phyloP scores from a whole-genome alignment of 2,329 filamentous ascomycete species.

The Colletotrichum australisinense region DNA sequence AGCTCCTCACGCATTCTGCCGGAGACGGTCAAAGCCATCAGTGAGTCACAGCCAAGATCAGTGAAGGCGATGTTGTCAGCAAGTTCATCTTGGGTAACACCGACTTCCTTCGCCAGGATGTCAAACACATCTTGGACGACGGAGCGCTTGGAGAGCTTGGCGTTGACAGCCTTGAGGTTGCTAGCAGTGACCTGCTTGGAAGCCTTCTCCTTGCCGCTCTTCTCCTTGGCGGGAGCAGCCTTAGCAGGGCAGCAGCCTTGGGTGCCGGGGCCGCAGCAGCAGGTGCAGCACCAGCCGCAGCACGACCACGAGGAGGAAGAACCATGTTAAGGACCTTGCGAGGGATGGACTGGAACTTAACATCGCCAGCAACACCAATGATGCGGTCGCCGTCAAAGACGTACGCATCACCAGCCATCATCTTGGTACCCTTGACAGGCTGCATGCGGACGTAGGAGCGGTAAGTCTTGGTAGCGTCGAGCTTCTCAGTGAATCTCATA shows the following conservation, averaged over 20 bases:
- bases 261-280: conserved; percentile 46
- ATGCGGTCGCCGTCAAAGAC: conserved; percentile 64
- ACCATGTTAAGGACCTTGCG: conserved; percentile 75
- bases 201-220: conserved; percentile 53
- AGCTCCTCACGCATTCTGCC: conserved; percentile 69
- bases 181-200: conserved; percentile 55
- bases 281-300: conserved; percentile 49
- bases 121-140: conserved; percentile 59
- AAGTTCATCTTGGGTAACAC: conserved; percentile 65
- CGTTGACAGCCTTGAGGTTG: conserved; percentile 61
- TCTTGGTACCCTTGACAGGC: conserved; percentile 60
- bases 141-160: conserved; percentile 57
- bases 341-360: conserved; percentile 76
- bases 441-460: conserved; percentile 70
- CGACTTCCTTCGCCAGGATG: conserved; percentile 68
- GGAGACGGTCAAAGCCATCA: conserved; percentile 69
- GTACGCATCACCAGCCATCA: conserved; percentile 65
- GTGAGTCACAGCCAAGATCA: conserved; percentile 70
- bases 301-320: conserved; percentile 69
- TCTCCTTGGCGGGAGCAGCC: conserved; percentile 44
- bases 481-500: conserved; percentile 60
- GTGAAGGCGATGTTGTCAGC: conserved; percentile 66
- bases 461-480: conserved; percentile 59
- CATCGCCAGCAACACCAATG: conserved; percentile 62
- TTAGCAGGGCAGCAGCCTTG: conserved; percentile 47